Base-by-base conservation (phyloP, 257 asterid species). In the Asclepias syriaca region DNA sequence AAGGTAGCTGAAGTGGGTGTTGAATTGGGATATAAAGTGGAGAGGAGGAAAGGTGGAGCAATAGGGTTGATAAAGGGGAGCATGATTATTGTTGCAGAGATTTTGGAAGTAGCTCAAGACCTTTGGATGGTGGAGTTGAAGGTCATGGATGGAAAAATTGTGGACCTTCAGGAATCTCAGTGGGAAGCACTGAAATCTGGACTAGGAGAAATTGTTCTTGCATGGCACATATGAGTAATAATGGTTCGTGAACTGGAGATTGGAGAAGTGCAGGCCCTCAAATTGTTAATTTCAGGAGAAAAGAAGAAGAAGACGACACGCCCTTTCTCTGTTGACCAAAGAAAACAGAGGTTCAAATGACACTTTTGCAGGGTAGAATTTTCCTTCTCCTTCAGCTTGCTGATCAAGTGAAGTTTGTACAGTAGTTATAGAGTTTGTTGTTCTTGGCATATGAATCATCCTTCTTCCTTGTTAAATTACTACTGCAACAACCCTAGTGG, bases 71-170 rank as follows among this genome's bases (percentile, higher is more conserved):
- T 84, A 18, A 89, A 88, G 60, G 96, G 94, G 6, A 75, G 88
- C 46, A 85, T 78, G 5, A 73, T 79, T 51, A 74, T 93, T 72
- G 65, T 71, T 12, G 82, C 87, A 32, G 91, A 85, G 65, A 84
- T 87, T 7, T 79, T 77, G 85, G 88, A 85, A 51, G 83, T 93
- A 68, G 85, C 86, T 7, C 67, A 69, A 7, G 86, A 79, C 51
- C 49, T 89, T 53, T 85, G 87, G 90, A 64, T 91, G 74, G 96
- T 91, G 78, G 97, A 89, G 86, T 63, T 93, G 72, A 89, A 81
- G 81, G 81, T 80, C 24, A 75, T 77, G 32, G 92, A 84, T 54
- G 89, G 90, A 4, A 88, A 55, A 54, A 39, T 75, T 66, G 53
- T 66, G 59, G 90, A 86, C 60, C 79, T 85, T 57, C 94, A 88